Conservation (phyloP, 352 stramenopile genomes). For the Phytophthora tentaculata region DNA sequence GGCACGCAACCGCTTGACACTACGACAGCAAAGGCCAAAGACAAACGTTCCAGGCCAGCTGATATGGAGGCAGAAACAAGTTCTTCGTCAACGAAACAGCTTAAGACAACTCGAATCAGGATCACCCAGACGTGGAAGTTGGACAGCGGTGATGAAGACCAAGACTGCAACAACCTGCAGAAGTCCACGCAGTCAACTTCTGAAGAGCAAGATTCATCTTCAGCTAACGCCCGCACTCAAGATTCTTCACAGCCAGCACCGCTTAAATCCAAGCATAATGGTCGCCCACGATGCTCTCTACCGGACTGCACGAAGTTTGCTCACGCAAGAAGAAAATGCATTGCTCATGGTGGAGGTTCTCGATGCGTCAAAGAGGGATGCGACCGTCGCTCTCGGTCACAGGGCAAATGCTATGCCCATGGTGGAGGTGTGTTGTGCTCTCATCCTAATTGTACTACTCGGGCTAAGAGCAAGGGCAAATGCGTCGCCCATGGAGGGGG, state of each 20-base stretch:
- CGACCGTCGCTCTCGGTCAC: conserved; percentile 2
- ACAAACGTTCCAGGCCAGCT: background rate
- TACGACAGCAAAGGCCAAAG: background rate
- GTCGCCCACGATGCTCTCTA: conserved; percentile 4
- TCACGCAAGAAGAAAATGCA: conserved; percentile 12
- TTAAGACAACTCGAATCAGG: background rate
- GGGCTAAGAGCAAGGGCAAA: conserved; percentile 14
- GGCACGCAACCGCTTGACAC: too few relatives aligned
- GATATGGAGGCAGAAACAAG: background rate
- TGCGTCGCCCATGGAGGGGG: conserved; percentile 24
- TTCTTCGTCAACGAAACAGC: background rate
- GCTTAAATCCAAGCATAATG: conserved; percentile 9
- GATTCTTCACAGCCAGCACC: background rate
- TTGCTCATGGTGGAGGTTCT: conserved; percentile 16
- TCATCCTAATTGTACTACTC: conserved; percentile 14
- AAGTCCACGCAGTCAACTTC: background rate
- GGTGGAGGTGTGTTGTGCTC: conserved; percentile 9
- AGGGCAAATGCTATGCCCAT: conserved; percentile 20
- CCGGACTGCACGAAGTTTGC: conserved; percentile 17
- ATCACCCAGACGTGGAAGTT: too few relatives aligned
- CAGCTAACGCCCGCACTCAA: too few relatives aligned
- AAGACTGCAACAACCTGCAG: background rate
- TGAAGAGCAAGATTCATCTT: background rate
- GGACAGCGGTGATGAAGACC: conserved; percentile 4
- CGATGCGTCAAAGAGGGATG: conserved; percentile 11